Evolutionary conservation across 2,329 filamentous ascomycete genomes (phyloP).

Genomic region (Rhynchosporium secalis): DNA sequence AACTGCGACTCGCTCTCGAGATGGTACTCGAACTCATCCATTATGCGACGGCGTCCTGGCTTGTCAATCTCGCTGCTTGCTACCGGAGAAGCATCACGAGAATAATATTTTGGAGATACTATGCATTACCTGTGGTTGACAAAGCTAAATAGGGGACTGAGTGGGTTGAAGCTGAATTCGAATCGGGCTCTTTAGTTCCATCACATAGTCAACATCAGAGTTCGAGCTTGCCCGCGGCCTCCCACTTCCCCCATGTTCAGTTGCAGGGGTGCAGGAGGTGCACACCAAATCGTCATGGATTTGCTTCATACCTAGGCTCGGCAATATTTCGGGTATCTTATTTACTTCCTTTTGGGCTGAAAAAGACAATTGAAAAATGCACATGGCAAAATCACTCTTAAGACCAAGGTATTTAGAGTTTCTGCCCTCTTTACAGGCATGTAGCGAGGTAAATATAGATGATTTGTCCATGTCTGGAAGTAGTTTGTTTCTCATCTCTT

Average conservation of each 20-base stretch:
- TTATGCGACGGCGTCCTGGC: slow-evolving; percentile 29
- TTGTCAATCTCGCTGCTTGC: slow-evolving; percentile 15
- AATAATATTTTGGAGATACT: slow-evolving; percentile 8
- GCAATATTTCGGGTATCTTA: not conserved
- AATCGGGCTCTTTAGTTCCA: not conserved
- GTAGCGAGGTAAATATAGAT: too few species aligned
- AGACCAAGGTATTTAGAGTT: too few species aligned
- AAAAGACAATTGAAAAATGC: not conserved
- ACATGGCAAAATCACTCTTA: too few species aligned
- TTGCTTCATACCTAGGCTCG: not conserved
- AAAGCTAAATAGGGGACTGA: not conserved
- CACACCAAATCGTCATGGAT: not conserved
- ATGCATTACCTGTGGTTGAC: not conserved
- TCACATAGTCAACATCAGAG: slow-evolving; percentile 3
- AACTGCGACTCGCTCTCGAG: slow-evolving; percentile 83
- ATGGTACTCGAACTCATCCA: slow-evolving; percentile 64
- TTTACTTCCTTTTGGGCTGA: not conserved
- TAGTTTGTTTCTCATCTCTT: too few species aligned
- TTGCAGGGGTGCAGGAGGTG: not conserved
- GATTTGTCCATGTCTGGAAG: too few species aligned
- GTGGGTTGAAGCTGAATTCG: not conserved
- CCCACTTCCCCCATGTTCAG: not conserved
- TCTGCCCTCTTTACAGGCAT: too few species aligned
- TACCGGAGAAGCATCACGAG: slow-evolving; percentile 37
- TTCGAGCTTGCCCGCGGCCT: not conserved